These are phyloP conservation scores for Pseudohalonectria lignicola DNA, from an alignment of 2,329 filamentous ascomycete genomes.

Conservation along the genomic window DNA sequence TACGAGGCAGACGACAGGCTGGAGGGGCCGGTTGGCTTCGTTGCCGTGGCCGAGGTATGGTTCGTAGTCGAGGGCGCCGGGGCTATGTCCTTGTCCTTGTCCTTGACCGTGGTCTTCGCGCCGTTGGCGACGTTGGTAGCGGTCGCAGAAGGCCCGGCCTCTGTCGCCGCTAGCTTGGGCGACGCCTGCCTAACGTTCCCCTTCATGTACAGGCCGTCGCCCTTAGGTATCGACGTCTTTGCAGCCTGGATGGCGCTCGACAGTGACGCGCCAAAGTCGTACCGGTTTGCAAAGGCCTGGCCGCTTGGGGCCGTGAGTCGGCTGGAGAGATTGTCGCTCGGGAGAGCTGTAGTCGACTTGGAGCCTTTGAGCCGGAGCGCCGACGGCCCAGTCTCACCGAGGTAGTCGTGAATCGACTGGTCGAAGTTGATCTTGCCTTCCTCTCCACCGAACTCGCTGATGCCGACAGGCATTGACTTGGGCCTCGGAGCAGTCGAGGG, in stretches of 20 bases:
- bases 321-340: slow-evolving; percentile 48
- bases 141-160: slow-evolving; percentile 2
- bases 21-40: slow-evolving; percentile 25
- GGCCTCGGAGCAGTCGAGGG: slow-evolving; percentile 31
- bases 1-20: slow-evolving; percentile 79
- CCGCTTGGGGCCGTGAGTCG: slow-evolving; percentile 45
- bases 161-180: too few relatives aligned
- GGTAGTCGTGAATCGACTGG: slow-evolving; percentile 48
- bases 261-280: slow-evolving; percentile 91
- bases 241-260: slow-evolving; percentile 69
- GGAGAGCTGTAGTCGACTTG: slow-evolving; percentile 50
- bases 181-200: slow-evolving; percentile 29
- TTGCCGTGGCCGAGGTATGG: slow-evolving; percentile 6
- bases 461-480: slow-evolving; percentile 41
- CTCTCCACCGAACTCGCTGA: slow-evolving; percentile 45
- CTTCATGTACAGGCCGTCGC: slow-evolving; percentile 48
- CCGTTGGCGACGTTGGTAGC: slow-evolving; percentile 1
- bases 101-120: neutral
- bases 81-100: too few relatives aligned
- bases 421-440: slow-evolving; percentile 48
- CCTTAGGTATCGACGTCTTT: slow-evolving; percentile 50
- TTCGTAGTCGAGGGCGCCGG: slow-evolving; percentile 6
- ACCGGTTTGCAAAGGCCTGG: slow-evolving; percentile 80
- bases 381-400: slow-evolving; percentile 47
- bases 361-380: slow-evolving; percentile 60